These are phyloP conservation scores for Tetradesmus lagerheimii DNA, from an alignment of 139 green algal species.

Conservation along the genomic window DNA sequence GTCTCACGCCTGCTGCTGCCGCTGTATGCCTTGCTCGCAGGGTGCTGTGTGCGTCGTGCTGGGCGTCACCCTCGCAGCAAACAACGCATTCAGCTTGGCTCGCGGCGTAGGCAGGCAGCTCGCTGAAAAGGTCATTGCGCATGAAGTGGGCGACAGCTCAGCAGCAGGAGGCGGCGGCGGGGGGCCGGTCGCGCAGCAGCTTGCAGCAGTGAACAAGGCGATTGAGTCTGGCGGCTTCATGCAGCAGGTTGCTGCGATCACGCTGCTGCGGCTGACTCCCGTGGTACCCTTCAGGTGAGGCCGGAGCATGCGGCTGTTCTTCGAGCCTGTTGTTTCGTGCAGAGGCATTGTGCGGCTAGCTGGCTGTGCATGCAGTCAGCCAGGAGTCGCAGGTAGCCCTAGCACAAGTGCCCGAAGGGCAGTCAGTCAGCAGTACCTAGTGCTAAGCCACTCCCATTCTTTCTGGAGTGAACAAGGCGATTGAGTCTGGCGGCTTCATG, in stretches of 20 bases:
- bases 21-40: conserved; percentile 44
- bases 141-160: conserved; percentile 48
- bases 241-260: conserved; percentile 80
- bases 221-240: conserved; percentile 78
- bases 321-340: too few relatives aligned
- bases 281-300: conserved; percentile 80
- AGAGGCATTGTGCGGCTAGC: too few relatives aligned
- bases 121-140: conserved; percentile 60
- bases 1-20: neutral
- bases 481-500: too few relatives aligned
- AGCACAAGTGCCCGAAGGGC: too few relatives aligned
- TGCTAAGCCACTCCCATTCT: too few relatives aligned
- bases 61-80: conserved; percentile 64
- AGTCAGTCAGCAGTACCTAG: too few relatives aligned
- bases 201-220: conserved; percentile 54
- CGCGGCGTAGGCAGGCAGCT: conserved; percentile 65
- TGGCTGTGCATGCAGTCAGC: too few relatives aligned
- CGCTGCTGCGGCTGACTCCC: conserved; percentile 84
- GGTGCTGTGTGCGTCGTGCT: conserved; percentile 65
- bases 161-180: neutral
- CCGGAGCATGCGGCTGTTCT: neutral
- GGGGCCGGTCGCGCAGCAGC: conserved; percentile 46
- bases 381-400: too few relatives aligned
- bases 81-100: conserved; percentile 68
- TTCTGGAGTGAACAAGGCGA: too few relatives aligned